A percentile compares a stretch with the other conserved stretches of the same genome.
These are phyloP conservation scores for Porphyra umbilicalis DNA, from an alignment of 31 red algal species.

Conservation along the genomic window DNA sequence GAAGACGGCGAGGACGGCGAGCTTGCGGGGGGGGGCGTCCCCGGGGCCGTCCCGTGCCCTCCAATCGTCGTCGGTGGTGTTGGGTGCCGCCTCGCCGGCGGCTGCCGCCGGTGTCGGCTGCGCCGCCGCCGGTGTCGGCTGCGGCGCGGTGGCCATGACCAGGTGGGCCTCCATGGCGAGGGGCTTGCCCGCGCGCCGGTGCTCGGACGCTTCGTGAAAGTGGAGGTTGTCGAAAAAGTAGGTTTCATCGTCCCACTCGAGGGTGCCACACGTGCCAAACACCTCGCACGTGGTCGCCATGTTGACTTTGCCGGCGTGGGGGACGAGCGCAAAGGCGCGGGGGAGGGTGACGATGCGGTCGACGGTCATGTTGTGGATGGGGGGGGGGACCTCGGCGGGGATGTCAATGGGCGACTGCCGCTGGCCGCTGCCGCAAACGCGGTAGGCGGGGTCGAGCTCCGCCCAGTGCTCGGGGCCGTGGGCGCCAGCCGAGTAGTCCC, in stretches of 20 bases:
- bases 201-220: slow-evolving; percentile 45
- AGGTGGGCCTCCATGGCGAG: slow-evolving; percentile 33
- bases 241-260: slow-evolving; percentile 1
- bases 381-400: not conserved
- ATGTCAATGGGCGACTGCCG: slow-evolving; percentile 40
- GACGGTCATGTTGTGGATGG: not conserved
- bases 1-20: slow-evolving; percentile 37
- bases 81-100: too few relatives aligned
- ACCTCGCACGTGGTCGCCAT: slow-evolving; percentile 21
- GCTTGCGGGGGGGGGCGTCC: slow-evolving; percentile 13
- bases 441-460: slow-evolving; percentile 2
- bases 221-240: slow-evolving; percentile 36
- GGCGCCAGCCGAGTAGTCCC: not conserved
- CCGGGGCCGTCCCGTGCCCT: too few relatives aligned
- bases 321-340: not conserved
- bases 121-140: not conserved
- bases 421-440: slow-evolving; percentile 9
- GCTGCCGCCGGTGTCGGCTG: too few relatives aligned
- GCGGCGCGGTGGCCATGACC: slow-evolving; percentile 8
- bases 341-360: not conserved
- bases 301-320: not conserved
- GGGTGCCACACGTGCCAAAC: slow-evolving; percentile 19
- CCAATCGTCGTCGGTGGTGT: too few relatives aligned
- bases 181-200: slow-evolving; percentile 6
- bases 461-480: slow-evolving; percentile 26